Percentiles rank a stretch among this genome's conserved stretches.
These are phyloP conservation scores for Phytophthora idaei DNA, from an alignment of 352 stramenopile genomes.

Conservation along the genomic window DNA sequence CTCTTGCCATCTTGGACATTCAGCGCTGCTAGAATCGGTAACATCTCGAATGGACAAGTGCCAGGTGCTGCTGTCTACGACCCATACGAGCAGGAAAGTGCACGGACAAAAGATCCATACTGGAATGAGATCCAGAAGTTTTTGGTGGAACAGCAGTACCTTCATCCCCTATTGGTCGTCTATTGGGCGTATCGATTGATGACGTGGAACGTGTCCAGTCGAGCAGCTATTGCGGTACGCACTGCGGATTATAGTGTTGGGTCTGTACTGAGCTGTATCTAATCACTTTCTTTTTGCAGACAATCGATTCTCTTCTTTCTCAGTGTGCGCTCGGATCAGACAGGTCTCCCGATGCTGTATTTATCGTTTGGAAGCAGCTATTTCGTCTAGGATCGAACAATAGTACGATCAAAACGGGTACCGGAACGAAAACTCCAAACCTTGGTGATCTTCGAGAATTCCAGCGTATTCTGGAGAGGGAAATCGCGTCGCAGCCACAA, in stretches of 20 bases:
- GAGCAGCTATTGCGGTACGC: slow-evolving; percentile 61
- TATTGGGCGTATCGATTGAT: slow-evolving; percentile 77
- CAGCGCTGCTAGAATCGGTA: slow-evolving; percentile 41
- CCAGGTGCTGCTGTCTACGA: slow-evolving; percentile 42
- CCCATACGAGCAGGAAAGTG: slow-evolving; percentile 72
- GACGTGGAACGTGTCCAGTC: slow-evolving; percentile 67
- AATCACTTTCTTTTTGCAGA: slow-evolving; percentile 36
- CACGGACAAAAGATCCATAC: slow-evolving; percentile 71
- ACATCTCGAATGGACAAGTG: slow-evolving; percentile 8
- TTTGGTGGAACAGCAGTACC: slow-evolving; percentile 57
- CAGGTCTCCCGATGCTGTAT: slow-evolving; percentile 54
- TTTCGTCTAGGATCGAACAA: slow-evolving; percentile 47
- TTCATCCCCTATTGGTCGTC: slow-evolving; percentile 64
- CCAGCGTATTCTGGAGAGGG: slow-evolving; percentile 45
- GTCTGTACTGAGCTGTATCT: slow-evolving; percentile 4
- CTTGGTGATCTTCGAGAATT: slow-evolving; percentile 38
- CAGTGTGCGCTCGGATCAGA: slow-evolving; percentile 61
- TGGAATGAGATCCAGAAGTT: slow-evolving; percentile 85
- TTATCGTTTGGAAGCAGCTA: slow-evolving; percentile 67
- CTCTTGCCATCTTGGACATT: slow-evolving; percentile 49
- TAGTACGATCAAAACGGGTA: slow-evolving; percentile 8
- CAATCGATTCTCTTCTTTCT: slow-evolving; percentile 64
- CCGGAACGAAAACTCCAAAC: slow-evolving; percentile 11
- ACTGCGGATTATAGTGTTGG: not conserved
- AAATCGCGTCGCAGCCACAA: slow-evolving; percentile 59